A percentile compares a stretch with the other conserved stretches of the same genome.
These are phyloP conservation scores for Coemansia sp. DNA, from an alignment of 192 early-diverging fungal species.

Conservation along the genomic window DNA sequence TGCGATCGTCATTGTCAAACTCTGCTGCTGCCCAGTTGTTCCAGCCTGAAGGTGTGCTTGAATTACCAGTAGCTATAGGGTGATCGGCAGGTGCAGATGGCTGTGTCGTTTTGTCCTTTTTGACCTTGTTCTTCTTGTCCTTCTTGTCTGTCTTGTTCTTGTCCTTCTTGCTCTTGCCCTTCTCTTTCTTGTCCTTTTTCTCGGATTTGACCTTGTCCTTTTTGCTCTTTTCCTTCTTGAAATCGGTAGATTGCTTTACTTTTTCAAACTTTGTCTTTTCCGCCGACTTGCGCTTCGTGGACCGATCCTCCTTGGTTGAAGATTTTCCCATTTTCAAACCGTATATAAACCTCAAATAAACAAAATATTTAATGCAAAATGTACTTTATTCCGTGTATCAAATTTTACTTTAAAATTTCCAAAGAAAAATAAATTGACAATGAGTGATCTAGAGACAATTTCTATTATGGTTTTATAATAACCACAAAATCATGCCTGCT, in stretches of 20 bases:
- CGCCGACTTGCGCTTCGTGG: not conserved
- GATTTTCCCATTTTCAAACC: slow-evolving; percentile 6
- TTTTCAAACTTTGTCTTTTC: not conserved
- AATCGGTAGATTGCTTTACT: not conserved
- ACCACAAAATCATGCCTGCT: not conserved
- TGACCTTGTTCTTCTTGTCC: slow-evolving; percentile 18
- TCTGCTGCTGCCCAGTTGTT: slow-evolving; percentile 51
- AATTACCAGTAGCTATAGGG: not conserved
- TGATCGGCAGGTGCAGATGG: not conserved
- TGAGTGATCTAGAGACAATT: not conserved
- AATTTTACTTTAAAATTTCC: not conserved
- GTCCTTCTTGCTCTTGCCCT: slow-evolving; percentile 16
- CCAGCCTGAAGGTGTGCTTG: slow-evolving; percentile 17
- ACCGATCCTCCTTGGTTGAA: not conserved
- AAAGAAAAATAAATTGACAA: not conserved
- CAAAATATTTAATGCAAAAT: not conserved
- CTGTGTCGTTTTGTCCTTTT: slow-evolving; percentile 4
- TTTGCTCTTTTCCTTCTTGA: slow-evolving; percentile 12
- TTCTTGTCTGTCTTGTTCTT: slow-evolving; percentile 22
- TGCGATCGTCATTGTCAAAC: slow-evolving; percentile 45
- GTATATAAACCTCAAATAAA: not conserved
- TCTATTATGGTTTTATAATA: slow-evolving; percentile 5
- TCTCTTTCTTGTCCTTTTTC: slow-evolving; percentile 13
- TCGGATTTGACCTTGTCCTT: slow-evolving; percentile 6
- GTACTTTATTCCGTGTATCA: not conserved